Evolutionary conservation across 169 alveolate species (phyloP), one percentile per base, ranked within the genome.

Genomic region (Eimeria acervulina): DNA sequence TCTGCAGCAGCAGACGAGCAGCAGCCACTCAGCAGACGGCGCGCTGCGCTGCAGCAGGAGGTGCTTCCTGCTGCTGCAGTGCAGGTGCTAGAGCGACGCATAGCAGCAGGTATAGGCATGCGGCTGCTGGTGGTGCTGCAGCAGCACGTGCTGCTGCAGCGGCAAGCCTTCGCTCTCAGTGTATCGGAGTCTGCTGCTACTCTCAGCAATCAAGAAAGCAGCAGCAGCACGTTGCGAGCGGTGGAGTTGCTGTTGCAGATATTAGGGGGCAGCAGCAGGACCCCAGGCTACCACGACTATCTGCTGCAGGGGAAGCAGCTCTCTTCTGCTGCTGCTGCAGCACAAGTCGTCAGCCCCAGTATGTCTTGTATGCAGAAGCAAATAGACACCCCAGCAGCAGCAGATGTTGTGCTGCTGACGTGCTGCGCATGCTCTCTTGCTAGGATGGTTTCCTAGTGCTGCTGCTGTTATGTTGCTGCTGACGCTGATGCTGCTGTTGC

Each of bases 61-160:
- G 76, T 85, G 81, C 81, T 85, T 40, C 93, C 93, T 36, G 93
- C 59, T 59, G 93, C 93, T 55, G 93, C 93, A 23, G 40, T 85
- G 63, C 93, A 84, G 76, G 78, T 84, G 19, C 76, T 84, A 8
- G 92, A 84, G 92, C 92, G 92, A 10, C 92, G 92, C 78, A 55
- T 52, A 28, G 92, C 92, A 40, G 70, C 92, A 31, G 23, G 92
- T 4, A 19, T 84, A 28, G 92, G 70, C 55, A 84, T 84, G 92
- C 92, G 92, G 78, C 92, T 84, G 33, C 76, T 84, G 92, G 92
- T 84, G 51, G 76, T 84, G 78, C 92, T 84, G 92, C 92, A 84
- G 92, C 92, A 84, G 33, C 92, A 84, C 76, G 92, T 84, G 92
- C 72, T 52, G 92, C 92, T 51, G 76, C 92, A 84, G 55, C 92